These are phyloP conservation scores for Pezicula radicicola DNA, from an alignment of 2,329 filamentous ascomycete genomes.

Conservation along the genomic window DNA sequence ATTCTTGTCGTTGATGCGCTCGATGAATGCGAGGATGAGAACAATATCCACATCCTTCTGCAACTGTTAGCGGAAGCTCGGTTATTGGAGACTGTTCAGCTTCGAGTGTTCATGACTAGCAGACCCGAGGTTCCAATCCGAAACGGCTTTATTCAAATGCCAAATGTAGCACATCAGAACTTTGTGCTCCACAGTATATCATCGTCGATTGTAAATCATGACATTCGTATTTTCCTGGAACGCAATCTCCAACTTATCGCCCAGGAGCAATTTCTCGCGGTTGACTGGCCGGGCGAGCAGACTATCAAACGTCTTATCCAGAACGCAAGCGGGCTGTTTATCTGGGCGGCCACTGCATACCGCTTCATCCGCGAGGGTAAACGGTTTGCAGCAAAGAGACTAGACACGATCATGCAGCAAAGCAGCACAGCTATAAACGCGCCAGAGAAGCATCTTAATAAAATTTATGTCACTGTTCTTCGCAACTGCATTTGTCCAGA, in stretches of 20 bases:
- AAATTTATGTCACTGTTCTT: no score
- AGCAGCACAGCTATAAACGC: no score
- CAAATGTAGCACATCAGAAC: slow-evolving; percentile 21
- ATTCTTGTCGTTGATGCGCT: slow-evolving; percentile 33
- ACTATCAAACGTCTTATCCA: slow-evolving; percentile 19
- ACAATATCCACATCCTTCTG: slow-evolving; percentile 29
- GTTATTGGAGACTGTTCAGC: slow-evolving; percentile 5
- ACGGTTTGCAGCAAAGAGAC: slow-evolving; percentile 23
- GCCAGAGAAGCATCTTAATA: no score
- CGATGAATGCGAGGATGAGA: slow-evolving; percentile 31
- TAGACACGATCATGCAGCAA: no score
- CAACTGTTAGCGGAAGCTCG: slow-evolving; percentile 20
- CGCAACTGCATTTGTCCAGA: no score
- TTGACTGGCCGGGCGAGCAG: slow-evolving; percentile 28
- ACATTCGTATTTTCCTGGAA: slow-evolving; percentile 33
- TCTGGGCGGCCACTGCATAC: no score
- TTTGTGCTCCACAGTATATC: slow-evolving; percentile 35
- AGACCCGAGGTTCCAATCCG: slow-evolving; percentile 37
- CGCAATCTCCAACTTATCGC: slow-evolving; percentile 28
- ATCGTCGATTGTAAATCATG: slow-evolving; percentile 26
- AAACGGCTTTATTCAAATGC: slow-evolving; percentile 31
- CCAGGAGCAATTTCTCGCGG: not conserved
- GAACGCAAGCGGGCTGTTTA: slow-evolving; percentile 30
- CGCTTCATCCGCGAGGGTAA: slow-evolving; percentile 23
- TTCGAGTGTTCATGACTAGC: slow-evolving; percentile 39